Percentiles rank a stretch among this genome's conserved stretches.
phyloP scores from a whole-genome alignment of 768 basidiomycete genomes.

The Suillus alpinus region DNA sequence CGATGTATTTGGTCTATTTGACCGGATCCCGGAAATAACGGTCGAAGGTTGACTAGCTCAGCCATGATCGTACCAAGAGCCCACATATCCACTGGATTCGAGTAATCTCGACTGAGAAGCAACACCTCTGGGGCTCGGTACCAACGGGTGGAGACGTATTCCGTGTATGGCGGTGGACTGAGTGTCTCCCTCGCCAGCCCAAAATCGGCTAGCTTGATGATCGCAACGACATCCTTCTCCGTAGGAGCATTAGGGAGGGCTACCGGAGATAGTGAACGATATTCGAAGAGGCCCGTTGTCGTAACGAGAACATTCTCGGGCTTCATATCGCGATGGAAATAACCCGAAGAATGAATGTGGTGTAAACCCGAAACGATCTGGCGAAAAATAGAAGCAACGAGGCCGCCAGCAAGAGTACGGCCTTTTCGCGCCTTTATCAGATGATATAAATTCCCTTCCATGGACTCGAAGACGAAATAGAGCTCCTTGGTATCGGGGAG shows the following conservation, averaged over 20 bases:
- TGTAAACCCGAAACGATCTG: slow-evolving; percentile 89
- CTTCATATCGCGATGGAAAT: slow-evolving; percentile 99
- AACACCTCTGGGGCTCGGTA: slow-evolving; percentile 98
- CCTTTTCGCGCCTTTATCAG: slow-evolving; percentile 97
- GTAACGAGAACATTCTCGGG: slow-evolving; percentile 99
- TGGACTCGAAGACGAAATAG: slow-evolving; percentile 99
- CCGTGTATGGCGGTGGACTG: slow-evolving; percentile 92
- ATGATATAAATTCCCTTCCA: slow-evolving; percentile 99
- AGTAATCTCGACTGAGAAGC: slow-evolving; percentile 88
- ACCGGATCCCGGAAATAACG: slow-evolving; percentile 90
- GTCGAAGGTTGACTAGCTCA: slow-evolving; percentile 91
- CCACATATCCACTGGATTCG: slow-evolving; percentile 99
- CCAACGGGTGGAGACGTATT: slow-evolving; percentile 99
- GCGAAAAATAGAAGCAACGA: slow-evolving; percentile 91
- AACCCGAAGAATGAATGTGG: slow-evolving; percentile 90
- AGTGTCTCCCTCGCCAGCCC: slow-evolving; percentile 90
- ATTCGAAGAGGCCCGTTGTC: slow-evolving; percentile 93
- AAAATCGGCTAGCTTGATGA: slow-evolving; percentile 98
- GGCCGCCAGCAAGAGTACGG: slow-evolving; percentile 92
- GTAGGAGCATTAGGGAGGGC: slow-evolving; percentile 60
- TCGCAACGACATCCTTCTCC: slow-evolving; percentile 93
- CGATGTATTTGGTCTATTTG: slow-evolving; percentile 90
- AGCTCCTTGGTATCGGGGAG: slow-evolving; percentile 94
- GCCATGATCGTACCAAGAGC: slow-evolving; percentile 98
- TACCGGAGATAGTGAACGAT: slow-evolving; percentile 73